A percentile compares a stretch with the other conserved stretches of the same genome.
Conservation (phyloP, 331 rosid genomes). For the Prunus yedoensis region DNA sequence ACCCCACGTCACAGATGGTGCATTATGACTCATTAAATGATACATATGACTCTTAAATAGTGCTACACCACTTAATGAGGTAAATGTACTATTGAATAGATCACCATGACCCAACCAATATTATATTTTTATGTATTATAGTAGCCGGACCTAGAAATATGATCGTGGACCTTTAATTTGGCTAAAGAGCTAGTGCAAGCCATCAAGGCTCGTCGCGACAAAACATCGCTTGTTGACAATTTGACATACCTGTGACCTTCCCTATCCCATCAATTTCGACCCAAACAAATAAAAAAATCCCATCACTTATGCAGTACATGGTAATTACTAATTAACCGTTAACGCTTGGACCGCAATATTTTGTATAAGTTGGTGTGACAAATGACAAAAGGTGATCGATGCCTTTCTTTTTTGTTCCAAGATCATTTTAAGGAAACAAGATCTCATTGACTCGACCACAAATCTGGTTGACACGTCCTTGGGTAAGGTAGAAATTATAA, state of each 20-base stretch:
- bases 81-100: too few relatives aligned
- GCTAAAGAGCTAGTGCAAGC: not conserved
- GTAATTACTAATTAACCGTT: not conserved
- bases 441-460: not conserved
- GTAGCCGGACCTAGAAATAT: not conserved
- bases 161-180: not conserved
- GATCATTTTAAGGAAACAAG: not conserved
- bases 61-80: too few relatives aligned
- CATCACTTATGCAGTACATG: not conserved
- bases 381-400: not conserved
- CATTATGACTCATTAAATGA: not conserved
- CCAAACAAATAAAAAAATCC: not conserved
- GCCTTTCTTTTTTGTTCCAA: not conserved
- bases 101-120: too few relatives aligned
- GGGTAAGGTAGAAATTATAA: not conserved
- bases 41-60: too few relatives aligned
- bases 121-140: too few relatives aligned
- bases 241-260: not conserved
- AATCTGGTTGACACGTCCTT: not conserved
- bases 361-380: not conserved
- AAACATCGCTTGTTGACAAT: not conserved
- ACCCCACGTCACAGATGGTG: too few relatives aligned
- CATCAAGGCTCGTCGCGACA: conserved; percentile 12
- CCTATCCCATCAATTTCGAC: too few relatives aligned
- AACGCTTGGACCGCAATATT: not conserved